These are phyloP conservation scores for Xylaria flabelliformis DNA, from an alignment of 495 filamentous ascomycete species.

Conservation along the genomic window DNA sequence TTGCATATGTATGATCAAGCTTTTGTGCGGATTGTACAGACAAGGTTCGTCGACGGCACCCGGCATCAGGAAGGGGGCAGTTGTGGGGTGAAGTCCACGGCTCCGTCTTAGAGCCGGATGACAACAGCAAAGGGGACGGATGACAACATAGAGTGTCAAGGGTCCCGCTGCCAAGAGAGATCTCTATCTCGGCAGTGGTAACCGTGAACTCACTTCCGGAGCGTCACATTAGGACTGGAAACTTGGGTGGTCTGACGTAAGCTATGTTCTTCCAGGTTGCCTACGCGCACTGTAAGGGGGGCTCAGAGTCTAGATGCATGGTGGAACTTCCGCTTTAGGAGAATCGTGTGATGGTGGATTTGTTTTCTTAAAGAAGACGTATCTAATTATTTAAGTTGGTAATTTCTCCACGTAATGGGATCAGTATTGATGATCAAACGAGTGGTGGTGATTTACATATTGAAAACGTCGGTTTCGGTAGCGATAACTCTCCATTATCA, in stretches of 20 bases:
- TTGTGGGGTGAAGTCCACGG: not conserved
- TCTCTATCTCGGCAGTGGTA: not conserved
- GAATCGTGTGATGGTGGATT: not conserved
- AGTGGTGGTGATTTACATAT: not conserved
- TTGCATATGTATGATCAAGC: constrained; percentile 4
- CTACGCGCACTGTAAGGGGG: not conserved
- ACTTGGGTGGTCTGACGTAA: constrained; percentile 1
- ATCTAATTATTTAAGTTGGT: not conserved
- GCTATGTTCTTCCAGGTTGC: not conserved
- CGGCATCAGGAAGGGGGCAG: not conserved
- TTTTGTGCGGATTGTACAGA: not conserved
- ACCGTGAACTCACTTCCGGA: not conserved
- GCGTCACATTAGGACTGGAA: not conserved
- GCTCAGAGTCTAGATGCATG: not conserved
- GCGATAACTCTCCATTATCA: too few relatives aligned
- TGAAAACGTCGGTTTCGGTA: not conserved
- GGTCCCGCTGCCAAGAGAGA: not conserved
- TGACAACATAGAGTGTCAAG: constrained; percentile 18
- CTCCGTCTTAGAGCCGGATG: constrained; percentile 18
- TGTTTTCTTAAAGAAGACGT: not conserved
- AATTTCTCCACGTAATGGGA: not conserved
- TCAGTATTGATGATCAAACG: not conserved
- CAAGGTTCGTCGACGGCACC: not conserved
- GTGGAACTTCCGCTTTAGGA: not conserved
- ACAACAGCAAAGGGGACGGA: not conserved